Percentiles rank a stretch among this genome's conserved stretches.
These are phyloP conservation scores for Lachancea mirantina DNA, from an alignment of 805 yeast genomes.

Conservation along the genomic window DNA sequence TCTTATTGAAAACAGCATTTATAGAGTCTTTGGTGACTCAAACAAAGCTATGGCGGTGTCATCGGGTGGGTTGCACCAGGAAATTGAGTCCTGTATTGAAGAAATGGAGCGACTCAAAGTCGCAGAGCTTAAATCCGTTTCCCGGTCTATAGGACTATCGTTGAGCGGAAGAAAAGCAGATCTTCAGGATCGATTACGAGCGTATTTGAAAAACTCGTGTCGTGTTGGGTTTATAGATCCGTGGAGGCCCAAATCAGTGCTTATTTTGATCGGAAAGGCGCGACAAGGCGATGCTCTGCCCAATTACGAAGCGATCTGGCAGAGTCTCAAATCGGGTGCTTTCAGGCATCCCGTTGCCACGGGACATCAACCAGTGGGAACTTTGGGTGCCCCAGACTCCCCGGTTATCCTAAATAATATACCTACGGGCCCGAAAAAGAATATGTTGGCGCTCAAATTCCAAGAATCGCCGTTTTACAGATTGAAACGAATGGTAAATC, in stretches of 20 bases:
- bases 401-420: not conserved
- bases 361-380: conserved; percentile 16
- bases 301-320: conserved; percentile 29
- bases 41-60: conserved; percentile 5
- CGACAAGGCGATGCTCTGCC: conserved; percentile 34
- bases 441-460: conserved; percentile 29
- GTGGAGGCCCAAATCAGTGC: conserved; percentile 40
- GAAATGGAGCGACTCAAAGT: conserved; percentile 38
- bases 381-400: conserved; percentile 3
- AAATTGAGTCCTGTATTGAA: conserved; percentile 28
- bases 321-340: conserved; percentile 16
- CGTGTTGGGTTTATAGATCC: conserved; percentile 35
- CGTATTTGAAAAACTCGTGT: conserved; percentile 38
- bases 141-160: conserved; percentile 43
- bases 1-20: too few species aligned
- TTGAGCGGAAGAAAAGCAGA: conserved; percentile 56
- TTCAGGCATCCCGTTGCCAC: conserved; percentile 21
- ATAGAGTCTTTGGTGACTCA: too few species aligned
- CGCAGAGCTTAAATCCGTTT: conserved; percentile 45
- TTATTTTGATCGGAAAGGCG: conserved; percentile 37
- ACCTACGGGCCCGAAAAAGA: conserved; percentile 5
- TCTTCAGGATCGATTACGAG: conserved; percentile 46
- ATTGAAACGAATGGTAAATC: conserved; percentile 40
- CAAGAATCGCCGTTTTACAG: conserved; percentile 50
- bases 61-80: conserved; percentile 24